Conservation (phyloP, 2,329 filamentous ascomycete genomes). For the Hortaea sp. region DNA sequence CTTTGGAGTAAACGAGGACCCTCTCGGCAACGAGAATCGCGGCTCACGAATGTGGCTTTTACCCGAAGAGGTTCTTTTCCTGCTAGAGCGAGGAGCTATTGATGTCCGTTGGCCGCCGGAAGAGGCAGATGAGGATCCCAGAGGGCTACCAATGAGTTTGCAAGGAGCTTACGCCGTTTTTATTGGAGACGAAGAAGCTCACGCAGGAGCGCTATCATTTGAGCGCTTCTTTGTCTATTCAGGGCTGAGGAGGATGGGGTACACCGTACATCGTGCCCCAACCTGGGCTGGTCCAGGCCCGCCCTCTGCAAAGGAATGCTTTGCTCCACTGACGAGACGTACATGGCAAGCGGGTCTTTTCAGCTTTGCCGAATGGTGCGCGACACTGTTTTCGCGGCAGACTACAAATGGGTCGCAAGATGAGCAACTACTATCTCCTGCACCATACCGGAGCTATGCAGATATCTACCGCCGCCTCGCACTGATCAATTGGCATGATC, state of each 20-base stretch:
- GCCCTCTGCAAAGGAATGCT: conserved; percentile 13
- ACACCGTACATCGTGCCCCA: conserved; percentile 65
- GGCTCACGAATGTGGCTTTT: conserved; percentile 58
- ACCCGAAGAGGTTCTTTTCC: conserved; percentile 82
- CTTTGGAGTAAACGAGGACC: conserved; percentile 42
- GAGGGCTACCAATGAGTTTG: conserved; percentile 74
- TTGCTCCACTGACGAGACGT: conserved; percentile 10
- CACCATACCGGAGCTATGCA: conserved; percentile 45
- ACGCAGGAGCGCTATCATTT: conserved; percentile 44
- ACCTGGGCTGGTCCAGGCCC: conserved; percentile 25
- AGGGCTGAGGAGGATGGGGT: conserved; percentile 72
- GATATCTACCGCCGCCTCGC: conserved; percentile 69
- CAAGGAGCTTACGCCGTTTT: conserved; percentile 84
- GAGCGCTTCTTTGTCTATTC: conserved; percentile 85
- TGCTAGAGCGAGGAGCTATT: conserved; percentile 77
- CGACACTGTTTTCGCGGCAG: background rate
- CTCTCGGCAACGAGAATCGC: conserved; percentile 18
- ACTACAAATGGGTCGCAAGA: background rate
- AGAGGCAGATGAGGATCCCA: conserved; percentile 40
- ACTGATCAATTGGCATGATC: conserved; percentile 63
- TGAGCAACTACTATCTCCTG: conserved; percentile 41
- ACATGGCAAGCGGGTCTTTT: conserved; percentile 26
- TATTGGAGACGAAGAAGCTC: conserved; percentile 57
- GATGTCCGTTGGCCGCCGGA: conserved; percentile 71
- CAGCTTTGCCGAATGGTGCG: background rate